Percentiles rank a stretch among this genome's conserved stretches.
phyloP scores from a whole-genome alignment of 345 rosid genomes.

The Murraya paniculata region DNA sequence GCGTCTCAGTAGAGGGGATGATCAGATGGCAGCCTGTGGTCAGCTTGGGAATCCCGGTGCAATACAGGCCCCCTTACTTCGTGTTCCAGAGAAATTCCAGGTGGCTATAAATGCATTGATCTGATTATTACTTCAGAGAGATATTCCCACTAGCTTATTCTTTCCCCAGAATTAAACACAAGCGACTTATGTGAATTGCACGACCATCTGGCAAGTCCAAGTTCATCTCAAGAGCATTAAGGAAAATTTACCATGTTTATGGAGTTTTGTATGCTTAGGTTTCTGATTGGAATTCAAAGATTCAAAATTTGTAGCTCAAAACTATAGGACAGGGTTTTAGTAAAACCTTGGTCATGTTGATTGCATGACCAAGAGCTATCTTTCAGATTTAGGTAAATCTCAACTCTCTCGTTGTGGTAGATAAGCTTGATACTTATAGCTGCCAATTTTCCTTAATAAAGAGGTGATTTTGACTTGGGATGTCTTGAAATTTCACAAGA shows the following conservation, averaged over 20 bases:
- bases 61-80: conserved; percentile 64
- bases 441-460: neutral
- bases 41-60: conserved; percentile 85
- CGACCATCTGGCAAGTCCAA: neutral
- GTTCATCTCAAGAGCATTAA: neutral
- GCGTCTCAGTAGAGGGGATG: conserved; percentile 81
- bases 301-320: neutral
- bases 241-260: neutral
- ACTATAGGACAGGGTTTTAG: neutral
- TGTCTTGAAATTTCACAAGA: neutral
- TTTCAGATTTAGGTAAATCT: neutral
- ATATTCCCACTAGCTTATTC: neutral
- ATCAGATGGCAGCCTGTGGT: conserved; percentile 98
- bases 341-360: neutral
- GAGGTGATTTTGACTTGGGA: neutral
- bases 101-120: conserved; percentile 40
- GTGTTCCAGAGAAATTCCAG: conserved; percentile 73
- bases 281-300: neutral
- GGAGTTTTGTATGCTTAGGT: neutral
- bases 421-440: neutral
- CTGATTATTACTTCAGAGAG: neutral
- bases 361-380: neutral
- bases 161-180: conserved; percentile 1
- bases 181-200: neutral
- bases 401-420: neutral